A percentile compares a stretch with the other conserved stretches of the same genome.
Conservation (phyloP, 805 yeast species). For the Myxozyma mucilagina region DNA sequence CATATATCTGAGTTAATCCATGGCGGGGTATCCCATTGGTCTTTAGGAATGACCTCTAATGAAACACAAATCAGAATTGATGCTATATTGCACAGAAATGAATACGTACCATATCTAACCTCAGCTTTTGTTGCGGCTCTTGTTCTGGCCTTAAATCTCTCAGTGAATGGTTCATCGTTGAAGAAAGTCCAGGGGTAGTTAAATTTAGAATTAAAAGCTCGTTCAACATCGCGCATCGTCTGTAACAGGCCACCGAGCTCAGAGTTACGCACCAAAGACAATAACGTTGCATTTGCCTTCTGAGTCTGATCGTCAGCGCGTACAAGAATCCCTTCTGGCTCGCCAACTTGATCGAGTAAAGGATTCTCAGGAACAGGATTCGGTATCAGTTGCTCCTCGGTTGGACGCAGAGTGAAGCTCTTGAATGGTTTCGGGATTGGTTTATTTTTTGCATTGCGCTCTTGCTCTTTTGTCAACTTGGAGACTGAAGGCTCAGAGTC, state of each 20-base stretch:
- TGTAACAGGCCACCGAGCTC: slow-evolving; percentile 53
- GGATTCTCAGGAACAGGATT: slow-evolving; percentile 11
- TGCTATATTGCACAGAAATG: neutral
- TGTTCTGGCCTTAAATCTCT: slow-evolving; percentile 54
- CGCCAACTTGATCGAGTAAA: slow-evolving; percentile 33
- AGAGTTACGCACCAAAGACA: slow-evolving; percentile 68
- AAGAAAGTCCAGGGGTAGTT: slow-evolving; percentile 79
- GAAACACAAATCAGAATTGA: slow-evolving; percentile 67
- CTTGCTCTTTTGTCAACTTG: neutral
- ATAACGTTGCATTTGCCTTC: slow-evolving; percentile 71
- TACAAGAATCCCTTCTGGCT: slow-evolving; percentile 36
- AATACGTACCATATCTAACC: slow-evolving; percentile 49
- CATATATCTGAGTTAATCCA: slow-evolving; percentile 52
- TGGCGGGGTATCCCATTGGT: slow-evolving; percentile 63
- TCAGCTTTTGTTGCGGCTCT: slow-evolving; percentile 45
- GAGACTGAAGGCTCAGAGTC: neutral
- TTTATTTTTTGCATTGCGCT: neutral
- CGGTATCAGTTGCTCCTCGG: neutral
- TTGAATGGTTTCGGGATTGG: neutral
- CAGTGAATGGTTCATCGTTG: slow-evolving; percentile 67
- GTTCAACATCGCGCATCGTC: slow-evolving; percentile 64
- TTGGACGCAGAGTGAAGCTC: neutral
- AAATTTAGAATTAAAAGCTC: slow-evolving; percentile 65
- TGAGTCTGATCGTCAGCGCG: slow-evolving; percentile 31
- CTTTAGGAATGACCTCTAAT: slow-evolving; percentile 43